Evolutionary conservation across 2,329 filamentous ascomycete genomes (phyloP).

Genomic region (Xylariaceae sp.): DNA sequence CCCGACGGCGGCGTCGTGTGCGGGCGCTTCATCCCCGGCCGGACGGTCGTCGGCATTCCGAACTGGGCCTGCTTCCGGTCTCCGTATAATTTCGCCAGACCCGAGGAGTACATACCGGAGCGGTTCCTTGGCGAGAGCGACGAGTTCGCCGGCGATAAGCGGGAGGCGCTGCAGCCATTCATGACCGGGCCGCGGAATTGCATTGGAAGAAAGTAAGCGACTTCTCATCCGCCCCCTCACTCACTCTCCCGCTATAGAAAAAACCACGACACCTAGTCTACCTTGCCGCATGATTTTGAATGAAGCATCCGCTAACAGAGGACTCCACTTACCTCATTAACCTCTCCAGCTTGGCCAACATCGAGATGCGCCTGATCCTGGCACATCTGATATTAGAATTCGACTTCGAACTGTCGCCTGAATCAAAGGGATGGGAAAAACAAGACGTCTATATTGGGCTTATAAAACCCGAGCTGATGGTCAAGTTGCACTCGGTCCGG

Average conservation of each 20-base stretch:
- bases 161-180: conserved; percentile 1
- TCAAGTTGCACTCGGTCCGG: neutral
- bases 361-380: conserved; percentile 2
- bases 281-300: no score
- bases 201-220: neutral
- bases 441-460: neutral
- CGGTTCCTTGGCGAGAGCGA: neutral
- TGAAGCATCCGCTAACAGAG: no score
- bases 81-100: neutral
- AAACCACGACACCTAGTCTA: no score
- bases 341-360: neutral
- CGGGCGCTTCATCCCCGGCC: neutral
- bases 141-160: neutral
- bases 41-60: neutral
- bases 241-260: no score
- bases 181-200: conserved; percentile 1
- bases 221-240: neutral
- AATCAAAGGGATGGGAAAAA: neutral
- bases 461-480: neutral
- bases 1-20: neutral
- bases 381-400: conserved; percentile 1
- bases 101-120: neutral
- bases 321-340: neutral
- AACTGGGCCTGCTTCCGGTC: neutral
- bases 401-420: conserved; percentile 1